Percentiles rank a stretch among this genome's conserved stretches.
Conservation (phyloP, 768 basidiomycete genomes). For the Leccinum variicolor region DNA sequence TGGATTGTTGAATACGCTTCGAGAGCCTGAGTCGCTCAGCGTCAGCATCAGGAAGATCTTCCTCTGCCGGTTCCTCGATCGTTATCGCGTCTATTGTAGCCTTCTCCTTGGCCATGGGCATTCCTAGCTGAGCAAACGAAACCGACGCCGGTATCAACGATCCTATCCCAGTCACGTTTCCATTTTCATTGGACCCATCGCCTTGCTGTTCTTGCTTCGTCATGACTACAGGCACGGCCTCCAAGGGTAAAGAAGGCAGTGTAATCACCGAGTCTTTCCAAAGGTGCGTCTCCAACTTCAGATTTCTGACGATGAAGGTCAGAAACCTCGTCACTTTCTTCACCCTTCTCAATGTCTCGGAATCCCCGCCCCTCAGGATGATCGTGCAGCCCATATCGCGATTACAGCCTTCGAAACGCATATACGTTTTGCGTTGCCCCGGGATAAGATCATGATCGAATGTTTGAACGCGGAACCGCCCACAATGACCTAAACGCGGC, state of each 20-base stretch:
- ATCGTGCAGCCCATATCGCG: slow-evolving; percentile 94
- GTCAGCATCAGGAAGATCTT: slow-evolving; percentile 65
- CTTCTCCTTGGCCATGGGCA: slow-evolving; percentile 17
- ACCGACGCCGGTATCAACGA: slow-evolving; percentile 20
- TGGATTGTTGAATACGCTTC: slow-evolving; percentile 71
- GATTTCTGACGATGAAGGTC: slow-evolving; percentile 86
- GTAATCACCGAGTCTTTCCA: slow-evolving; percentile 89
- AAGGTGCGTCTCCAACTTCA: slow-evolving; percentile 91
- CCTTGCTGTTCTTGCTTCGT: slow-evolving; percentile 25
- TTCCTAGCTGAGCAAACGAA: slow-evolving; percentile 23
- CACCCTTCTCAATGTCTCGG: slow-evolving; percentile 74
- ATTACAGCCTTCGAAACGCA: slow-evolving; percentile 97
- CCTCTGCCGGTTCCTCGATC: slow-evolving; percentile 34
- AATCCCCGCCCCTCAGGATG: slow-evolving; percentile 82
- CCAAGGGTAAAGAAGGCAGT: slow-evolving; percentile 59
- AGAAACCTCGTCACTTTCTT: slow-evolving; percentile 94
- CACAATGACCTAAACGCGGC: slow-evolving; percentile 86
- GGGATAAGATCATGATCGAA: slow-evolving; percentile 94
- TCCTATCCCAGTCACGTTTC: slow-evolving; percentile 10
- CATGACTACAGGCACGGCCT: slow-evolving; percentile 54
- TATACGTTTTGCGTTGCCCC: slow-evolving; percentile 91
- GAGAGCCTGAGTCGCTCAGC: slow-evolving; percentile 68
- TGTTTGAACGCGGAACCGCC: slow-evolving; percentile 83
- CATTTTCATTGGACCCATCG: slow-evolving; percentile 23
- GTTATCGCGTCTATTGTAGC: slow-evolving; percentile 4